These are phyloP conservation scores for Geranium brycei DNA, from an alignment of 345 rosid genomes.

Conservation along the genomic window DNA sequence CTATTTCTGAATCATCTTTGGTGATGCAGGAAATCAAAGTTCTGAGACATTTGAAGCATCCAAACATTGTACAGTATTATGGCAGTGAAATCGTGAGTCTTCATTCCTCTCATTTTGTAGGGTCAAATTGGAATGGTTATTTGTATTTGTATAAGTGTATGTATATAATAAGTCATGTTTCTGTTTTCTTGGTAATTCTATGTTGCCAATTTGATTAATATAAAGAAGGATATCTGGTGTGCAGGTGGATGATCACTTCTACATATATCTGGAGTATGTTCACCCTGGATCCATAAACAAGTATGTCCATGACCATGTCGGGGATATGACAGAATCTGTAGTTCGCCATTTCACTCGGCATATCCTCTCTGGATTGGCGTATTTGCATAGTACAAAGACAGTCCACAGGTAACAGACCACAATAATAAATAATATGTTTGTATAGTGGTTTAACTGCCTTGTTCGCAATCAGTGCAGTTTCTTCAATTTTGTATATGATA, in stretches of 20 bases:
- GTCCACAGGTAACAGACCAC: constrained; percentile 42
- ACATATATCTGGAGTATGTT: constrained; percentile 52
- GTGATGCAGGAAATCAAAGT: constrained; percentile 47
- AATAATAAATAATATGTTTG: constrained; percentile 1
- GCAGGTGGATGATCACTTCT: constrained; percentile 54
- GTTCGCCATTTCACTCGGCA: constrained; percentile 69
- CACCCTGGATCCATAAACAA: constrained; percentile 56
- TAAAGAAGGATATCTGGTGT: background rate
- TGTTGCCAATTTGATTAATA: background rate
- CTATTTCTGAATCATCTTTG: too few relatives aligned
- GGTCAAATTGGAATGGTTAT: too few relatives aligned
- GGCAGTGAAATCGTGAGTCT: constrained; percentile 51
- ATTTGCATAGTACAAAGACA: constrained; percentile 46
- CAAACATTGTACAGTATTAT: constrained; percentile 61
- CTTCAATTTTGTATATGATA: too few relatives aligned
- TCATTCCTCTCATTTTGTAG: background rate
- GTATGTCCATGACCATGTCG: constrained; percentile 43
- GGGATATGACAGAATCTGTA: constrained; percentile 44
- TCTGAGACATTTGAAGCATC: constrained; percentile 37
- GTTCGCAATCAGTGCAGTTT: background rate
- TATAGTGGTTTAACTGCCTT: background rate
- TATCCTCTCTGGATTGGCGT: constrained; percentile 51
- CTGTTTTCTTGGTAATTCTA: too few relatives aligned
- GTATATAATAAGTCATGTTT: too few relatives aligned
- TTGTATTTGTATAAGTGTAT: too few relatives aligned